Conservation (phyloP, 495 filamentous ascomycete species). For the Aspergillus steynii region DNA sequence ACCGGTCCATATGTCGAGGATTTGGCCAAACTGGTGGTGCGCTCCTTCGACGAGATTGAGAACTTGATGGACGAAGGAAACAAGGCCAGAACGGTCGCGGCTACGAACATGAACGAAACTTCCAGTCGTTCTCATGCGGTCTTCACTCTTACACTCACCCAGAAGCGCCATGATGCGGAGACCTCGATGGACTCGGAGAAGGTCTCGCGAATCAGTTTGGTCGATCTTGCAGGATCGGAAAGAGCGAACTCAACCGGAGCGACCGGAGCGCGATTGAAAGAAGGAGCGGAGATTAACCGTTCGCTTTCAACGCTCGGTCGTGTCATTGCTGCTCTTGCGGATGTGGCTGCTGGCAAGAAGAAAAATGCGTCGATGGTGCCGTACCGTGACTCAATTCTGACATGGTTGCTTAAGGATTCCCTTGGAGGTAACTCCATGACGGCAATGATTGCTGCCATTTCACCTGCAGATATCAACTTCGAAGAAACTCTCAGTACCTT, state of each 20-base stretch:
- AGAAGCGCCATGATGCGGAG: constrained; percentile 89
- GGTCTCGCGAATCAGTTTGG: constrained; percentile 95
- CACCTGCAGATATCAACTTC: constrained; percentile 98
- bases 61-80: constrained; percentile 99
- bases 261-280: constrained; percentile 92
- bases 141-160: constrained; percentile 93
- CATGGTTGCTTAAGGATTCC: constrained; percentile 97
- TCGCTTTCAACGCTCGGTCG: constrained; percentile 95
- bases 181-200: constrained; percentile 97
- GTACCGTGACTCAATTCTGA: constrained; percentile 95
- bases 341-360: constrained; percentile 83
- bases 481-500: constrained; percentile 96
- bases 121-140: constrained; percentile 97
- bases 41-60: constrained; percentile 93
- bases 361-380: constrained; percentile 85
- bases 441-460: constrained; percentile 99
- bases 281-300: constrained; percentile 98
- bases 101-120: constrained; percentile 99
- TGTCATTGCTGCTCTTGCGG: constrained; percentile 95
- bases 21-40: constrained; percentile 95
- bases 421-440: constrained; percentile 99
- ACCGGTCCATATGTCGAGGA: constrained; percentile 98
- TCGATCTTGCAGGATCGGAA: constrained; percentile 97
- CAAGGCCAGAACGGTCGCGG: constrained; percentile 95
- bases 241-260: constrained; percentile 94